phyloP scores from a whole-genome alignment of 441 rosid species.

The Melastoma candidum region DNA sequence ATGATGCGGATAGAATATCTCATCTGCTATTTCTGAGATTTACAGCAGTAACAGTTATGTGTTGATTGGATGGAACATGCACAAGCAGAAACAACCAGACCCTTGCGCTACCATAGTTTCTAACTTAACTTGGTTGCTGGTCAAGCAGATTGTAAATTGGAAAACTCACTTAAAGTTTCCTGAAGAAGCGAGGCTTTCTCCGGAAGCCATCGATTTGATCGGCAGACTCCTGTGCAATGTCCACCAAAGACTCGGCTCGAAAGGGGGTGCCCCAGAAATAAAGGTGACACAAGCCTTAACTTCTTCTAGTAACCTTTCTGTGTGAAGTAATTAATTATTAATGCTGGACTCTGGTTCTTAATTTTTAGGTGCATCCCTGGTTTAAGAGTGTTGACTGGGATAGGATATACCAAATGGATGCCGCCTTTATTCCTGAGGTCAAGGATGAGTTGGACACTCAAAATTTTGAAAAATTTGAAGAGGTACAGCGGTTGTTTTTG shows the following conservation, averaged over 20 bases:
- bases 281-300: constrained; percentile 21
- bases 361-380: constrained; percentile 54
- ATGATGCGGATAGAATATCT: too few species aligned
- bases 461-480: constrained; percentile 59
- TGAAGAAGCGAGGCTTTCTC: constrained; percentile 55
- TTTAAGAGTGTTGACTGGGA: constrained; percentile 49
- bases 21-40: too few species aligned
- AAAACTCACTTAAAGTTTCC: constrained; percentile 68
- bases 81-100: background rate
- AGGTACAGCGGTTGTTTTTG: constrained; percentile 24
- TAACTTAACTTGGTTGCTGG: too few species aligned
- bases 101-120: background rate
- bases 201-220: constrained; percentile 51
- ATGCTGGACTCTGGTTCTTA: constrained; percentile 14
- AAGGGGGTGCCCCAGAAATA: constrained; percentile 50
- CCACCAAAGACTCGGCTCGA: constrained; percentile 55
- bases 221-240: constrained; percentile 55
- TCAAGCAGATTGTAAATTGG: constrained; percentile 57
- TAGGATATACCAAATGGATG: constrained; percentile 40
- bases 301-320: too few species aligned
- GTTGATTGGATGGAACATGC: background rate
- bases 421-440: too few species aligned
- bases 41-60: too few species aligned
- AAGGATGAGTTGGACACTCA: constrained; percentile 53
- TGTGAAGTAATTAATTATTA: constrained; percentile 2